Evolutionary conservation across 1,284 basidiomycete genomes (phyloP), one percentile per base, ranked within the genome.

Genomic region (Trichosporon ovoides): DNA sequence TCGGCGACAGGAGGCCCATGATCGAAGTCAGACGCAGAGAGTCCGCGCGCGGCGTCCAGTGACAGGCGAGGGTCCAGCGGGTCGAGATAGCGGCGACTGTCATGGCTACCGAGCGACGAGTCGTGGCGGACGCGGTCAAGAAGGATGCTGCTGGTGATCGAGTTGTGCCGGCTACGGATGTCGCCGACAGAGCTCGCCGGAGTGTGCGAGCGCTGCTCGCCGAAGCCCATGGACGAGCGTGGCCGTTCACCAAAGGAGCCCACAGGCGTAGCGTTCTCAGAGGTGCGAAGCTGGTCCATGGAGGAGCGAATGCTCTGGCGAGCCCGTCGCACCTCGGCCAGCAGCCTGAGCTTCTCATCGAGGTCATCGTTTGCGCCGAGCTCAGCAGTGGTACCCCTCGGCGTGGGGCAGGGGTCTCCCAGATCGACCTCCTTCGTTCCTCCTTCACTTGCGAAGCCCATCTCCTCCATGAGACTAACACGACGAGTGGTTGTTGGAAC

Each of bases 321-420:
- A 3, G 70, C 72, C 19, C 65, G 64, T 48, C 68, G 71, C 14
- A 78, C 72, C 38, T 78, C 76, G 14, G 68, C 70, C 16, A 77
- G 58, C 16, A 78, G 63, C 33, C 58, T 64, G 49, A 74, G 53
- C 58, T 73, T 70, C n/a, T 63, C 60, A 38, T 70, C 68, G 2
- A 76, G 64, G 33, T 73, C 72, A 7, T 66, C 56, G 24, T 72
- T 70, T n/a, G 24, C 13, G 3, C 43, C 43, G 11, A 48, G 3
- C 43, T 28, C 43, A 5, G 24, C 55, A 54, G 16, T 37, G 12
- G 37, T 56, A 9, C 16, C 48, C 28, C 16, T 34, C 13, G 35
- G 51, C 31, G 24, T 51, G 31, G 14, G 48, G n/a, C 28, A 52
- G 1, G 35, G 36, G 40, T 53, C 18, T 14, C 52, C 34, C 11